Evolutionary conservation across 2,329 filamentous ascomycete genomes (phyloP).

Genomic region (Periconia sp.): DNA sequence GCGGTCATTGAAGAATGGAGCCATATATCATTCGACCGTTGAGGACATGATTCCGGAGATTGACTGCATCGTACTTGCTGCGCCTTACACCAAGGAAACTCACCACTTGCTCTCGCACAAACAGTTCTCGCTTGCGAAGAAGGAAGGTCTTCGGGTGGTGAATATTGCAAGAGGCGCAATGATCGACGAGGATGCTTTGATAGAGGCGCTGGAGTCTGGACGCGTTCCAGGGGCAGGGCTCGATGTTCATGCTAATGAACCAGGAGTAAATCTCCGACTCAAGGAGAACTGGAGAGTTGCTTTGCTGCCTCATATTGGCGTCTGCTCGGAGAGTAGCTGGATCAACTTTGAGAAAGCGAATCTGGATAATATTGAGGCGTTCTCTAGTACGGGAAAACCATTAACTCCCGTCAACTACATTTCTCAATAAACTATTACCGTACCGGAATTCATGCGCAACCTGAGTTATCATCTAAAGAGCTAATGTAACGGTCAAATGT

Average conservation of each 20-base stretch:
- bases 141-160: constrained; percentile 31
- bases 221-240: constrained; percentile 38
- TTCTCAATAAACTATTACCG: no score
- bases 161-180: constrained; percentile 41
- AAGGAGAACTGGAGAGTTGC: constrained; percentile 36
- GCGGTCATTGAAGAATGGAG: constrained; percentile 16
- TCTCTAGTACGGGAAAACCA: constrained; percentile 48
- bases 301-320: constrained; percentile 61
- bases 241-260: constrained; percentile 42
- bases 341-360: constrained; percentile 60
- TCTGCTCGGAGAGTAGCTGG: constrained; percentile 61
- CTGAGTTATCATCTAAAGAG: no score
- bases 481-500: no score
- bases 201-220: constrained; percentile 34
- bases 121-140: constrained; percentile 13
- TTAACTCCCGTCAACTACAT: constrained; percentile 58
- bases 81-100: constrained; percentile 25
- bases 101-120: constrained; percentile 16
- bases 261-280: constrained; percentile 30
- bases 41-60: constrained; percentile 28
- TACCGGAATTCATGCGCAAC: no score
- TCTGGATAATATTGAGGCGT: constrained; percentile 63
- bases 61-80: constrained; percentile 37
- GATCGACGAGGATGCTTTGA: constrained; percentile 39
- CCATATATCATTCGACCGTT: constrained; percentile 27